These are phyloP conservation scores for Chaetomiaceae sp. DNA, from an alignment of 2,329 filamentous ascomycete genomes.

Conservation along the genomic window DNA sequence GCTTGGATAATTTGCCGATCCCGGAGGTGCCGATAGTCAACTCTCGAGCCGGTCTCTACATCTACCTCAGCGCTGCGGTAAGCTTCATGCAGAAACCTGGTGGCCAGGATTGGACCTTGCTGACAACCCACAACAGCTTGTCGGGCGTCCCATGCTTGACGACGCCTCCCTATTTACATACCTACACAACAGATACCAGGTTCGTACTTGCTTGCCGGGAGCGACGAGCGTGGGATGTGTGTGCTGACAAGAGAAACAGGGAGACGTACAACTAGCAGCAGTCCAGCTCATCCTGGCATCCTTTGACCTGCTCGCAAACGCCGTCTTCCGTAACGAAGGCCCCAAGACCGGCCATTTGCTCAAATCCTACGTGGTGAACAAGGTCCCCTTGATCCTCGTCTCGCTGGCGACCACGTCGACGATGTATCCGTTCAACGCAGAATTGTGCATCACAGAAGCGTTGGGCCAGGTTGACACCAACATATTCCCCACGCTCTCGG, in stretches of 20 bases:
- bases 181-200: slow-evolving; percentile 78
- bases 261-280: slow-evolving; percentile 70
- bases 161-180: slow-evolving; percentile 74
- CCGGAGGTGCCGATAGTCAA: slow-evolving; percentile 66
- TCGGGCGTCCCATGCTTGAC: slow-evolving; percentile 77
- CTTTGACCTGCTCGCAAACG: slow-evolving; percentile 86
- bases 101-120: neutral
- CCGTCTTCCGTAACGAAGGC: slow-evolving; percentile 63
- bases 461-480: slow-evolving; percentile 77
- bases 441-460: slow-evolving; percentile 67
- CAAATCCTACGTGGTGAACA: slow-evolving; percentile 78
- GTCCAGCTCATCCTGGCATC: slow-evolving; percentile 81
- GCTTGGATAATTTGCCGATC: slow-evolving; percentile 50
- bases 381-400: slow-evolving; percentile 51
- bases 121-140: slow-evolving; percentile 54
- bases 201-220: slow-evolving; percentile 32
- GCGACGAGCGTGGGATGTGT: neutral
- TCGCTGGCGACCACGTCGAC: slow-evolving; percentile 49
- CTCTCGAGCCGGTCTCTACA: slow-evolving; percentile 75
- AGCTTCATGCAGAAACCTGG: too few species aligned
- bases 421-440: slow-evolving; percentile 67
- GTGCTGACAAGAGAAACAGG: slow-evolving; percentile 43
- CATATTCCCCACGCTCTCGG: slow-evolving; percentile 58
- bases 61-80: slow-evolving; percentile 79
- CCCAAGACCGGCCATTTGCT: slow-evolving; percentile 63